Percentiles rank a stretch among this genome's conserved stretches.
These are phyloP conservation scores for Blumeriella jaapii DNA, from an alignment of 2,329 filamentous ascomycete species.

Conservation along the genomic window DNA sequence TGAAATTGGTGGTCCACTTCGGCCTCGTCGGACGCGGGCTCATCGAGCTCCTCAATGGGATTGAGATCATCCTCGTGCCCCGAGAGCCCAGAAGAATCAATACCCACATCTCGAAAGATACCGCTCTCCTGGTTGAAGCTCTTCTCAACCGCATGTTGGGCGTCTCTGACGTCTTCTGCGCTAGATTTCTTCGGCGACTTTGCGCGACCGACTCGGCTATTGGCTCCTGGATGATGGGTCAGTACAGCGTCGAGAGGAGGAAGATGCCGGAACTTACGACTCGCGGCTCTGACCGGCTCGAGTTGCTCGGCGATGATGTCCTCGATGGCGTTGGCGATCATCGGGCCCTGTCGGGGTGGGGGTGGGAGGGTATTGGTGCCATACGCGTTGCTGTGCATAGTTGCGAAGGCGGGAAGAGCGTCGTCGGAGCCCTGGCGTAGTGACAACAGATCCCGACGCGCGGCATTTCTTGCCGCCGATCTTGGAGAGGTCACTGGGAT, in stretches of 20 bases:
- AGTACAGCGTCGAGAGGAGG: too few relatives aligned
- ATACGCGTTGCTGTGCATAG: slow-evolving; percentile 21
- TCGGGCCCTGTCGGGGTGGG: slow-evolving; percentile 9
- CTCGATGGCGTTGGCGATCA: slow-evolving; percentile 10
- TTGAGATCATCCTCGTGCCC: slow-evolving; percentile 7
- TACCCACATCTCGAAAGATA: slow-evolving; percentile 27
- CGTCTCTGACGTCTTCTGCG: background rate
- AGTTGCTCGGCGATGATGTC: slow-evolving; percentile 14
- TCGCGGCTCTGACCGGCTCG: slow-evolving; percentile 9
- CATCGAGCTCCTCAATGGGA: slow-evolving; percentile 9
- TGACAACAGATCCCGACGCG: too few relatives aligned
- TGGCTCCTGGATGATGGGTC: too few relatives aligned
- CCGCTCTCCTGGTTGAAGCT: slow-evolving; percentile 30
- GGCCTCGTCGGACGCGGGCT: slow-evolving; percentile 3
- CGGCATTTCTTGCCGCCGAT: too few relatives aligned
- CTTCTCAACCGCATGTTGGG: slow-evolving; percentile 3
- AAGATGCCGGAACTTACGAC: slow-evolving; percentile 10
- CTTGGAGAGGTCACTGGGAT: slow-evolving; percentile 13
- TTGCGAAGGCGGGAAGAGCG: slow-evolving; percentile 15
- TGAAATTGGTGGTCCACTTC: background rate
- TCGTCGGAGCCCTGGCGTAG: slow-evolving; percentile 1
- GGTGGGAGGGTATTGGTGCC: slow-evolving; percentile 19
- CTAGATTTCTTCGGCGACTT: background rate
- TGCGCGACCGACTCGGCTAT: background rate
- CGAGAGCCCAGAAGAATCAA: slow-evolving; percentile 21